Evolutionary conservation across 805 yeast species (phyloP), one percentile per base, ranked within the genome.

Genomic region (Yamadazyma olivae): DNA sequence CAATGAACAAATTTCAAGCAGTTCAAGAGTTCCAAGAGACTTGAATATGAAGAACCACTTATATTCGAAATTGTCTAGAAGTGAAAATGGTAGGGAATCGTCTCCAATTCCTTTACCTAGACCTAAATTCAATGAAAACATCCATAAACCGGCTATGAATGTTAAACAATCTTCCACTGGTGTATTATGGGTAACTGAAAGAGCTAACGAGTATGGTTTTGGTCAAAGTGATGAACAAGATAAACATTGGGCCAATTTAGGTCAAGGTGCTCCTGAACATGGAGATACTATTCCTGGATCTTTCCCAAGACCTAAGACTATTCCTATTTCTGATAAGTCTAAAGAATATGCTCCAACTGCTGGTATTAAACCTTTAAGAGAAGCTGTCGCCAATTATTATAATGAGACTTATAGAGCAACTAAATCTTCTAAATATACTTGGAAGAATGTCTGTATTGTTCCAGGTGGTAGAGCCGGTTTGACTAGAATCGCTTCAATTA

Each of bases 391-490:
- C 9, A 57, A 75, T 41, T 59, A 70, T 40, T 77, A 77, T 59
- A 77, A 77, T 49, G 75, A 64, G 27, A 67, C 75, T 15, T 77
- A 75, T 51, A 69, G 83, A 46, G 48, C 64, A 39, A 69, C 65
- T 33, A 64, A 60, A 48, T 44, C 51, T 15, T 73, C 79, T n/a
- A 68, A 77, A 53, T 77, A 77, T 50, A 75, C 82, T 10, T 72
- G 64, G 51, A 79, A 75, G 48, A 77, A 77, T 48, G 82, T 77
- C 22, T 77, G 81, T 50, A 66, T 77, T 45, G 81, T 78, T 1
- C 83, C 83, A 6, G 83, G 83, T 23, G 83, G 83, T 2, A 60
- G 83, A 46, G 80, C 81, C 16, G 83, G 82, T 0, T 56, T 77
- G 42, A 77, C 78, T 4, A 67, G 83, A 52, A 77, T 77, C 43